Percentiles rank a stretch among this genome's conserved stretches.
phyloP scores from a whole-genome alignment of 2,329 filamentous ascomycete genomes.

The Coniochaeta prunicola region DNA sequence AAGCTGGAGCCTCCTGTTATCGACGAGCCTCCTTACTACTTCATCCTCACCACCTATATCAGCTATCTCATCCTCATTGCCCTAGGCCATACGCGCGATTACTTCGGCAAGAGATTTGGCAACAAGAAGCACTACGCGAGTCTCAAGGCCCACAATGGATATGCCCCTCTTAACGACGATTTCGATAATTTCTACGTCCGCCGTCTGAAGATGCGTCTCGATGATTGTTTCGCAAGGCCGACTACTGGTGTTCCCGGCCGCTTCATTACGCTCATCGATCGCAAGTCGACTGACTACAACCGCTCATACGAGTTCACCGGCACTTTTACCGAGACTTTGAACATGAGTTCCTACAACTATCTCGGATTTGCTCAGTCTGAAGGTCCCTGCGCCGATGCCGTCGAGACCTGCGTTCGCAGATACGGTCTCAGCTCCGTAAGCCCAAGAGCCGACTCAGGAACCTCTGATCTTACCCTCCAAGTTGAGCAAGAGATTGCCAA shows the following conservation, averaged over 20 bases:
- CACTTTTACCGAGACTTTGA: slow-evolving; percentile 87
- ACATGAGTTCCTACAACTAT: slow-evolving; percentile 99
- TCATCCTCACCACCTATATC: slow-evolving; percentile 94
- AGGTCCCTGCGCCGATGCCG: slow-evolving; percentile 88
- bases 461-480: slow-evolving; percentile 78
- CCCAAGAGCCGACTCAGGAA: slow-evolving; percentile 76
- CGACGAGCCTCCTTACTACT: slow-evolving; percentile 95
- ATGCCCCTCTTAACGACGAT: slow-evolving; percentile 92
- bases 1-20: slow-evolving; percentile 77
- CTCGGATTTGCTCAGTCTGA: slow-evolving; percentile 97
- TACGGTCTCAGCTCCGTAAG: slow-evolving; percentile 81
- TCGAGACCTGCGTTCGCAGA: slow-evolving; percentile 76
- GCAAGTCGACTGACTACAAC: slow-evolving; percentile 87
- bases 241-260: slow-evolving; percentile 90
- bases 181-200: slow-evolving; percentile 99
- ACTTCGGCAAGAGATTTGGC: slow-evolving; percentile 94
- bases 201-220: slow-evolving; percentile 85
- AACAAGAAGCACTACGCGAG: slow-evolving; percentile 76
- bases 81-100: slow-evolving; percentile 91
- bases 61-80: slow-evolving; percentile 95
- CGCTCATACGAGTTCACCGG: slow-evolving; percentile 82
- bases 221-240: slow-evolving; percentile 92
- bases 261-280: slow-evolving; percentile 88
- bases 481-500: slow-evolving; percentile 83
- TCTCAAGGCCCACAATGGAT: slow-evolving; percentile 76